Base-by-base conservation (phyloP, 2,329 filamentous ascomycete species). In the Aspergillus pseudoviridinutans region DNA sequence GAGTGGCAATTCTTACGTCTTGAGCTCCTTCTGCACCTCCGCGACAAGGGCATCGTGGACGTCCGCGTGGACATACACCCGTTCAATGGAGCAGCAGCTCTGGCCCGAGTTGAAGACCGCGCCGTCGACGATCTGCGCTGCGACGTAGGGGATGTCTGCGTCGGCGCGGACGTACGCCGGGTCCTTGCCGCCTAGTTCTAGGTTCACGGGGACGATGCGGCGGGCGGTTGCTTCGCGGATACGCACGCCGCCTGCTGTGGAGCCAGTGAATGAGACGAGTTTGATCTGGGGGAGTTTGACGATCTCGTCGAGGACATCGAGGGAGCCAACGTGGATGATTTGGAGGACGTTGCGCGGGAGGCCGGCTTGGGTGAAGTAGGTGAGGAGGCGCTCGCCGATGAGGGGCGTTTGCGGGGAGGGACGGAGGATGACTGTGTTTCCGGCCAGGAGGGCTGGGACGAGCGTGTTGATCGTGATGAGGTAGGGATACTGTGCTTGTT, bases 51-150 rank as follows among this genome's bases (percentile, higher is more conserved):
- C 79, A 68, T 96, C 91, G 71, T 96, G 86, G 41, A 96, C 85
- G 64, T 84, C 86, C 66, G 89, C 88, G 65, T 92, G 86, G 3
- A 96, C 92, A 65, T 96, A 96, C 9, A 96, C 85, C 25, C 92
- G 83, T 78, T 97, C 92, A 50, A 96, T 80, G 35, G 90, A 89
- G 76, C 92, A 96, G 80, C 92, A 97, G 70, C 91, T 95, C 79
- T 97, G 92, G 14, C 92, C 92, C 38, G 92, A 96, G 79, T 96
- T 96, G 81, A 96, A 96, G 49, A 97, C 79, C 5, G 91, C 87
- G 29, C 92, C 92, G 64, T 96, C 92, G 10, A 96, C 92, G 66
- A 96, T 91, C 75, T 96, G 90, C 64, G 89, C 91, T 0, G 92
- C 92, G 0, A 88, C 92, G 88, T 91, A 96, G 54, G 84, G 85